phyloP scores from a whole-genome alignment of 768 basidiomycete genomes.

The Phylloporus sp. region DNA sequence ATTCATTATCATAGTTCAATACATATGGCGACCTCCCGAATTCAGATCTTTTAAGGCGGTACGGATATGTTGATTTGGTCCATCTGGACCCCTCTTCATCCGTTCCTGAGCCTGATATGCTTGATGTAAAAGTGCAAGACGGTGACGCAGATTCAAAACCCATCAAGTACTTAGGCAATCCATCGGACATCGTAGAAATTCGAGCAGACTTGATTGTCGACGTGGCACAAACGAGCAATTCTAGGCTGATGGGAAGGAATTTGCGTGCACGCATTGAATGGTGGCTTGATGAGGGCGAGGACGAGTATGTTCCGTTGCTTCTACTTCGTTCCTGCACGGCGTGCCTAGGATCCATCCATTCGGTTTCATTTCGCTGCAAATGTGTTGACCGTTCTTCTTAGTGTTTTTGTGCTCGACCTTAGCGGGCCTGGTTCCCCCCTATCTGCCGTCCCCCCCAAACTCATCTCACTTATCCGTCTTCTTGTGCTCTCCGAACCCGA shows the following conservation, averaged over 20 bases:
- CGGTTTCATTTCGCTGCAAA: not conserved
- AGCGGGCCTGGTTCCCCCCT: conserved; percentile 46
- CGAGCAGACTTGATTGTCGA: conserved; percentile 65
- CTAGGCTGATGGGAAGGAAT: conserved; percentile 12
- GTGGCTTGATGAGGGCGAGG: conserved; percentile 88
- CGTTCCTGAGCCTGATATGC: not conserved
- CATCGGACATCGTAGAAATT: conserved; percentile 76
- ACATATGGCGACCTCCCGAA: conserved; percentile 95
- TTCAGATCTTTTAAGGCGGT: conserved; percentile 87
- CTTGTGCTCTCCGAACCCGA: conserved; percentile 53
- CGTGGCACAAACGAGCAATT: conserved; percentile 23
- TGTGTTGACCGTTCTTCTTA: not conserved
- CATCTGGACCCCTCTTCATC: conserved; percentile 41
- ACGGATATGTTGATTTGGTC: conserved; percentile 86
- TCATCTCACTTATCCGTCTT: conserved; percentile 64
- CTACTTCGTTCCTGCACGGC: not conserved
- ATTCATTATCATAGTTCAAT: conserved; percentile 62
- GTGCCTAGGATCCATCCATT: not conserved
- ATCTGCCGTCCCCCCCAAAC: conserved; percentile 53
- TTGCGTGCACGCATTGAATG: conserved; percentile 64
- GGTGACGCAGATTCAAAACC: conserved; percentile 16
- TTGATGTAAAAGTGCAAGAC: conserved; percentile 12
- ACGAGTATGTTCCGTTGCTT: conserved; percentile 59
- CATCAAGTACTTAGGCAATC: conserved; percentile 50
- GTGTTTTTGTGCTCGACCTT: conserved; percentile 8